Conservation (phyloP, 1,284 basidiomycete genomes). For the Anthracocystis walkeri region DNA sequence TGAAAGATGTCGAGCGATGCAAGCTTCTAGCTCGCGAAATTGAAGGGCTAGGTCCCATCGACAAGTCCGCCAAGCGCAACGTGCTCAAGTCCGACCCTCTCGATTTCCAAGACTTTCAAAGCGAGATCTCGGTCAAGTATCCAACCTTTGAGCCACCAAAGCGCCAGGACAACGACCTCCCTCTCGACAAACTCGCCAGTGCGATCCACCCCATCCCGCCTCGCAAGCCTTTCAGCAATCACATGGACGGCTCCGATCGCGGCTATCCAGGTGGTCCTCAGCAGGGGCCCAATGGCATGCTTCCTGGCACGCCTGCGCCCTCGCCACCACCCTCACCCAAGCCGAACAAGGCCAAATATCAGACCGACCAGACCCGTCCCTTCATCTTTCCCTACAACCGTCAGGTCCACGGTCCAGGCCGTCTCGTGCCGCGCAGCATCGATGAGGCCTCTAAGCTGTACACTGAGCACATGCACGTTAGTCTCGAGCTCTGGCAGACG, state of each 20-base stretch:
- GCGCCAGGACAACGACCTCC: constrained; percentile 65
- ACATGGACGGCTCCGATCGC: constrained; percentile 87
- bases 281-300: constrained; percentile 42
- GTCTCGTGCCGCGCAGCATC: constrained; percentile 89
- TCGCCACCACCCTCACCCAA: constrained; percentile 86
- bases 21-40: constrained; percentile 88
- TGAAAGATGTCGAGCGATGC: constrained; percentile 84
- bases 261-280: constrained; percentile 81
- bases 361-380: constrained; percentile 93
- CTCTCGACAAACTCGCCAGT: constrained; percentile 67
- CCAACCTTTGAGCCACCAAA: constrained; percentile 72
- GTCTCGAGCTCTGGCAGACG: constrained; percentile 89
- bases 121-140: constrained; percentile 66
- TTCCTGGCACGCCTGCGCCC: constrained; percentile 77
- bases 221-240: constrained; percentile 51
- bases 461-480: constrained; percentile 88
- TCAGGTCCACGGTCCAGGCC: constrained; percentile 68
- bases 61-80: constrained; percentile 41
- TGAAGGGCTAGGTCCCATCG: constrained; percentile 70
- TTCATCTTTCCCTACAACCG: constrained; percentile 91
- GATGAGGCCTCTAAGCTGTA: constrained; percentile 95
- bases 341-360: constrained; percentile 97
- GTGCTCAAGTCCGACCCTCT: constrained; percentile 61
- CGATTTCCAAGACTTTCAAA: constrained; percentile 63
- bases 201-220: constrained; percentile 58